These are phyloP conservation scores for Hylodesmum podocarpum DNA, from an alignment of 306 rosid species.

Conservation along the genomic window DNA sequence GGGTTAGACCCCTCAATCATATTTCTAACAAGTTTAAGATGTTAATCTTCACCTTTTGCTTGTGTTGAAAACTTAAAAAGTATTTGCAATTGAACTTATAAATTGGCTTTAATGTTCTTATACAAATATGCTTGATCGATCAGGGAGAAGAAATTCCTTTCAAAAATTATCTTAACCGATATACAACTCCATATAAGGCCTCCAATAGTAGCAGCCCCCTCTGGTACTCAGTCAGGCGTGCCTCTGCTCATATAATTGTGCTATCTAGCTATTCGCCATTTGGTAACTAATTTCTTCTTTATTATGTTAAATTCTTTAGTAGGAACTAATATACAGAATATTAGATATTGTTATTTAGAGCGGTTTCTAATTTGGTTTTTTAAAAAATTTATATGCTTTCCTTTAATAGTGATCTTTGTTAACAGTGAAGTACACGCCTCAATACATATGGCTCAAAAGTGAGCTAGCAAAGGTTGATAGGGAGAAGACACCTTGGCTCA, in stretches of 20 bases:
- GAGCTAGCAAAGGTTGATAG: constrained; percentile 80
- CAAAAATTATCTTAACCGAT: constrained; percentile 70
- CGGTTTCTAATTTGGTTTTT: constrained; percentile 6
- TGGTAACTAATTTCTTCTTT: constrained; percentile 58
- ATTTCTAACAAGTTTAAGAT: constrained; percentile 10
- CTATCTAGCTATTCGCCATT: constrained; percentile 87
- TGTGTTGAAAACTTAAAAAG: background rate
- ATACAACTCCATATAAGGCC: constrained; percentile 71
- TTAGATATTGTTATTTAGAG: constrained; percentile 7
- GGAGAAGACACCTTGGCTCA: constrained; percentile 91
- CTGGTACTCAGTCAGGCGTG: constrained; percentile 93
- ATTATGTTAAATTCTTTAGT: background rate
- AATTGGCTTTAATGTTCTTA: constrained; percentile 11
- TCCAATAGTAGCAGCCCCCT: constrained; percentile 86
- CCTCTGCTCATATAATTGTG: constrained; percentile 93
- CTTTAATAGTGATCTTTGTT: constrained; percentile 13
- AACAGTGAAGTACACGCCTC: constrained; percentile 94
- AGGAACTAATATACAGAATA: background rate
- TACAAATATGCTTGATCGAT: constrained; percentile 19
- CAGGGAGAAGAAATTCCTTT: constrained; percentile 91
- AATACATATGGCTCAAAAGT: constrained; percentile 63
- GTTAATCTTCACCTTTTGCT: background rate
- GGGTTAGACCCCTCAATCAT: too few relatives aligned
- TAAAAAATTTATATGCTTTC: background rate
- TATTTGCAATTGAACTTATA: background rate